These are phyloP conservation scores for Sporormia fimetaria DNA, from an alignment of 495 filamentous ascomycete species.

Conservation along the genomic window DNA sequence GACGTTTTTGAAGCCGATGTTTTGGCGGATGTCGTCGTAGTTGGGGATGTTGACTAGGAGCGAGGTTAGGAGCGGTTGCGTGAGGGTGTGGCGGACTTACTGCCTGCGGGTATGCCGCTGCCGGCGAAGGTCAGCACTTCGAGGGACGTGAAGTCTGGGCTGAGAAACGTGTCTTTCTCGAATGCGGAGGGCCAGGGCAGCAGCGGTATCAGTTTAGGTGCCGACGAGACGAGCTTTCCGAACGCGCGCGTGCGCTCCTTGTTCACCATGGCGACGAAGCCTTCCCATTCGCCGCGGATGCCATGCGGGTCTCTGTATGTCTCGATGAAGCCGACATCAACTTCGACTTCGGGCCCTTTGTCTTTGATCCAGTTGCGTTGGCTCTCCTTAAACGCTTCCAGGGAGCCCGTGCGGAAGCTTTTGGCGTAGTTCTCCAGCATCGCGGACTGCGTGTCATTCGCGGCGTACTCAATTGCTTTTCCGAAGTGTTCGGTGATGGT, in stretches of 20 bases:
- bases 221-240: conserved; percentile 66
- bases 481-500: conserved; percentile 59
- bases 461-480: conserved; percentile 62
- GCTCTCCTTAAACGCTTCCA: conserved; percentile 78
- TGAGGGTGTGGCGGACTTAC: too few species aligned
- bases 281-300: conserved; percentile 94
- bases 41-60: conserved; percentile 78
- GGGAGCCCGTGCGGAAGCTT: conserved; percentile 74
- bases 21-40: conserved; percentile 89
- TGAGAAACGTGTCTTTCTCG: conserved; percentile 89
- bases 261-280: conserved; percentile 70
- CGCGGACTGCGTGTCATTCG: conserved; percentile 70
- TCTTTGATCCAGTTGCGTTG: conserved; percentile 91
- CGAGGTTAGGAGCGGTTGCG: too few species aligned
- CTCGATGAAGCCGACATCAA: conserved; percentile 90
- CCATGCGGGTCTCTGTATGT: conserved; percentile 92
- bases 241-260: conserved; percentile 87
- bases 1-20: conserved; percentile 96
- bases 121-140: conserved; percentile 55
- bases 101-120: too few species aligned
- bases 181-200: conserved; percentile 82
- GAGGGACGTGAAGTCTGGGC: conserved; percentile 72
- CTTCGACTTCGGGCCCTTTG: conserved; percentile 78
- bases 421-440: conserved; percentile 78
- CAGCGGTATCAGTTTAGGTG: conserved; percentile 71